Evolutionary conservation across 495 filamentous ascomycete genomes (phyloP).

Genomic region (Ramalina intermedia): DNA sequence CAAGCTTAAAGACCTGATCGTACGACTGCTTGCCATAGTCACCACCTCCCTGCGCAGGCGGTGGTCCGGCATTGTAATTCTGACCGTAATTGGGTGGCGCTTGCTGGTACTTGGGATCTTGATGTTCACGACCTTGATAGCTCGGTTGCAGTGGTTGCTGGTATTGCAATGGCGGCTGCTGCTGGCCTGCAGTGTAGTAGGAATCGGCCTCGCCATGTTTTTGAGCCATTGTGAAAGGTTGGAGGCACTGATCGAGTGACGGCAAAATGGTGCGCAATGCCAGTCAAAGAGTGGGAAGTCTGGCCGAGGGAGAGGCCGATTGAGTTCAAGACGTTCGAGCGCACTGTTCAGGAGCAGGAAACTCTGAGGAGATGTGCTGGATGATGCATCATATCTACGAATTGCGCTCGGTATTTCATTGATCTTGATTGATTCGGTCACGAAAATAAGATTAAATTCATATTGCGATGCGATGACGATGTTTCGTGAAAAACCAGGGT

Average conservation of each 20-base stretch:
- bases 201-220: conserved; percentile 19
- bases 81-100: conserved; percentile 15
- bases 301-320: too few species aligned
- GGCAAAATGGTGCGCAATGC: too few species aligned
- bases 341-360: too few species aligned
- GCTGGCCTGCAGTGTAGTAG: conserved; percentile 15
- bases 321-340: too few species aligned
- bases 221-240: conserved; percentile 5
- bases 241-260: not conserved
- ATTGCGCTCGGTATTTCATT: too few species aligned
- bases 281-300: too few species aligned
- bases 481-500: too few species aligned
- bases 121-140: not conserved
- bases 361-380: too few species aligned
- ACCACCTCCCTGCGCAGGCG: not conserved
- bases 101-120: conserved; percentile 8
- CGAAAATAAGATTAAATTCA: too few species aligned
- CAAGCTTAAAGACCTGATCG: conserved; percentile 64
- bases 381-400: too few species aligned
- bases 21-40: conserved; percentile 42
- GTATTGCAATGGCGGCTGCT: conserved; percentile 9
- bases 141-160: conserved; percentile 10
- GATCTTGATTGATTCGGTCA: too few species aligned
- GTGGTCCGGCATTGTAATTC: conserved; percentile 10
- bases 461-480: too few species aligned